A percentile compares a stretch with the other conserved stretches of the same genome.
phyloP scores from a whole-genome alignment of 805 yeast genomes.

The Metschnikowia continentalis region DNA sequence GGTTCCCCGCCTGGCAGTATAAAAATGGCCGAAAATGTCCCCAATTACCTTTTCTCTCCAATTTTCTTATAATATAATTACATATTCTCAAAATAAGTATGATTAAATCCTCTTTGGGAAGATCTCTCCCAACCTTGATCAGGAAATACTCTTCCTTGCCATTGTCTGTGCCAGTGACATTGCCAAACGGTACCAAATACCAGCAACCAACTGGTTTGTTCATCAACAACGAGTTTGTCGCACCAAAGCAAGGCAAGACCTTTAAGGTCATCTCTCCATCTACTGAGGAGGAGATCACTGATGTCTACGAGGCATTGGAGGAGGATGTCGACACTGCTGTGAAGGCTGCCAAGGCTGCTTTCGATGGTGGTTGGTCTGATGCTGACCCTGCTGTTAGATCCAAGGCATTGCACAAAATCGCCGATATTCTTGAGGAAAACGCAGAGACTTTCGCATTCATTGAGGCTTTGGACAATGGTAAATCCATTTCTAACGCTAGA shows the following conservation, averaged over 20 bases:
- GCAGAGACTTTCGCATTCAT: constrained; percentile 70
- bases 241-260: constrained; percentile 53
- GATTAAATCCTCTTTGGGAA: constrained; percentile 7
- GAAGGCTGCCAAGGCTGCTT: constrained; percentile 77
- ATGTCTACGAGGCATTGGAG: constrained; percentile 68
- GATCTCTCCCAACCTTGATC: neutral
- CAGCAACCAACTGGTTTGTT: constrained; percentile 86
- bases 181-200: constrained; percentile 71
- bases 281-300: constrained; percentile 65
- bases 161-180: constrained; percentile 42
- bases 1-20: neutral
- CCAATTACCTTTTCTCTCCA: neutral
- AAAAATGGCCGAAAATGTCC: neutral
- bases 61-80: neutral
- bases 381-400: constrained; percentile 68
- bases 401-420: constrained; percentile 60
- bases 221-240: constrained; percentile 78
- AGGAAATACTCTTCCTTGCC: constrained; percentile 21
- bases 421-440: constrained; percentile 71
- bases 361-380: constrained; percentile 62
- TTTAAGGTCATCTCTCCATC: constrained; percentile 63
- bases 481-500: constrained; percentile 63
- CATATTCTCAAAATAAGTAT: neutral
- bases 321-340: constrained; percentile 86
- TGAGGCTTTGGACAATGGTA: constrained; percentile 89